Conservation (phyloP, 495 filamentous ascomycete genomes). For the Aspergillus panamensis region DNA sequence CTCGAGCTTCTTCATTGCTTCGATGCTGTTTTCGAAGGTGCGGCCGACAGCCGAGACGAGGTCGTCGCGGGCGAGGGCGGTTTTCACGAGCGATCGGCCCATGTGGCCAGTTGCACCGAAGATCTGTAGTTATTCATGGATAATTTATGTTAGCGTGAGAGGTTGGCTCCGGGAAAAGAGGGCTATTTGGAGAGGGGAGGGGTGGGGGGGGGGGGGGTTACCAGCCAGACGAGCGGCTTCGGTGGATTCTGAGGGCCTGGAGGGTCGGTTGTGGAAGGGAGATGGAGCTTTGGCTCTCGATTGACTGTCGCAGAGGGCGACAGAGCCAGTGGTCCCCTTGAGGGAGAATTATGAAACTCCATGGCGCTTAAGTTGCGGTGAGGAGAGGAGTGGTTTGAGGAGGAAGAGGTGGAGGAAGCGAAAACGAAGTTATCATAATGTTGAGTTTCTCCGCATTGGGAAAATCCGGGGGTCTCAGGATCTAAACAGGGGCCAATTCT, state of each 20-base stretch:
- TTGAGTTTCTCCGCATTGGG: constrained; percentile 18
- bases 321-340: constrained; percentile 17
- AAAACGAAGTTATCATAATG: neutral
- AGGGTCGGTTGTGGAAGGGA: constrained; percentile 77
- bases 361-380: constrained; percentile 20
- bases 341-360: constrained; percentile 35
- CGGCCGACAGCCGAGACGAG: constrained; percentile 86
- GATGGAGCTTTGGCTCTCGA: constrained; percentile 47
- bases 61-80: constrained; percentile 74
- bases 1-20: constrained; percentile 59
- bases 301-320: constrained; percentile 29
- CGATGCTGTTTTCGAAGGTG: constrained; percentile 71
- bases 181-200: too few relatives aligned
- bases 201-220: constrained; percentile 34
- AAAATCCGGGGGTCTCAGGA: constrained; percentile 16
- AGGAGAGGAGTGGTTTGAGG: neutral
- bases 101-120: constrained; percentile 97
- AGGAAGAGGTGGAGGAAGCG: neutral
- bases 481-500: neutral
- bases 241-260: constrained; percentile 67
- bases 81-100: constrained; percentile 83
- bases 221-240: constrained; percentile 79
- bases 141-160: neutral
- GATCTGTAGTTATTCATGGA: constrained; percentile 48
- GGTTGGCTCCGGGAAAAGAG: too few relatives aligned